phyloP scores from a whole-genome alignment of 2,329 filamentous ascomycete genomes.

The Colletotrichum navitas region DNA sequence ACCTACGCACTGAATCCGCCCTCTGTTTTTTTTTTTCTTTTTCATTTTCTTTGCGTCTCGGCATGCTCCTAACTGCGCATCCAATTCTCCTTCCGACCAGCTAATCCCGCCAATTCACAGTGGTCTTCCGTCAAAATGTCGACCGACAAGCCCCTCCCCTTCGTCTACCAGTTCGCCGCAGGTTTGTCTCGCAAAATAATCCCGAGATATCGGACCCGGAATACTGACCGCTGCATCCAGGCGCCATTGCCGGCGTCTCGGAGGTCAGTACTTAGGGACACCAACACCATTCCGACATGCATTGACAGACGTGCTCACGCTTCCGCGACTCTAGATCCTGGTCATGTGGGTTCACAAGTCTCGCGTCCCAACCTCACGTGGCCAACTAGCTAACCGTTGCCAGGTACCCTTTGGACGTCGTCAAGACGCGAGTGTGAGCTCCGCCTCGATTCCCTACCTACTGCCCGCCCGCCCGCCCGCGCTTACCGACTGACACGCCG shows the following conservation, averaged over 20 bases:
- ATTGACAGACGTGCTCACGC: constrained; percentile 46
- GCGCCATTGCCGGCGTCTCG: constrained; percentile 96
- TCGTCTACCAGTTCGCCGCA: constrained; percentile 94
- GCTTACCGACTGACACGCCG: constrained; percentile 44
- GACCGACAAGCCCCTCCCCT: constrained; percentile 82
- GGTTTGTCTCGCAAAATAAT: constrained; percentile 65
- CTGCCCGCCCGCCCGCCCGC: constrained; percentile 21
- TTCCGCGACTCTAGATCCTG: constrained; percentile 74
- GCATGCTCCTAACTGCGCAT: constrained; percentile 26
- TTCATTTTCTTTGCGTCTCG: constrained; percentile 15
- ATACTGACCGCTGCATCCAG: constrained; percentile 57
- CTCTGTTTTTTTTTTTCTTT: constrained; percentile 1
- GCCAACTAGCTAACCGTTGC: constrained; percentile 40
- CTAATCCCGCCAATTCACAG: not conserved
- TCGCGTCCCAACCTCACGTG: constrained; percentile 32
- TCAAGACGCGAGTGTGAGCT: constrained; percentile 95
- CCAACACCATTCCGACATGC: not conserved
- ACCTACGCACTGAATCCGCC: constrained; percentile 21
- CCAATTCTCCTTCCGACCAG: constrained; percentile 6
- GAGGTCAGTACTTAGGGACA: constrained; percentile 75
- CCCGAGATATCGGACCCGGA: constrained; percentile 43
- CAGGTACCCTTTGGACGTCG: constrained; percentile 98
- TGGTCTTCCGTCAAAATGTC: constrained; percentile 65
- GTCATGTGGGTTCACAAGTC: constrained; percentile 74
- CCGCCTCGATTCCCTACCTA: constrained; percentile 44